Base-by-base conservation (phyloP, 257 asterid genomes). In the Plantago elongata region DNA sequence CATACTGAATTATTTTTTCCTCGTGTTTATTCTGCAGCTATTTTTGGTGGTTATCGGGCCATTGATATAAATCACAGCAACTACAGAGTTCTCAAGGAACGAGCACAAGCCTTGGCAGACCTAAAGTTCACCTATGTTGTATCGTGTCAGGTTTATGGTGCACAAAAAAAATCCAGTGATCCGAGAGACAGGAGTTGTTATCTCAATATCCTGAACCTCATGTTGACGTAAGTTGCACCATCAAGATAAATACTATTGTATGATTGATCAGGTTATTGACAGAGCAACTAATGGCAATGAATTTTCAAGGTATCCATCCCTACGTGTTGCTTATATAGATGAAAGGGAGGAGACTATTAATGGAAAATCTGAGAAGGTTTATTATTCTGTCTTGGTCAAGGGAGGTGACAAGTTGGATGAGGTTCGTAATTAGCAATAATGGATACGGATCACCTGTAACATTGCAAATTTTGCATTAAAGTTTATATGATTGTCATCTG, bases 311-410 rank as follows among this genome's bases (percentile, higher is more conserved):
- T 82, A 93, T 82, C 89, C 99, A 69, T 85, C 97, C 59, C 80
- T 93, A 16, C 95, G 99, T 17, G 88, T 93, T 76, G 99, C 99
- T 75, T 93, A 89, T 69, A 93, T 93, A 74, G 99, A 93, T 70
- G 96, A 83, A 78, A 79, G 87, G 62, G 99, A 93, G 72, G 96
- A 83, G 65, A 71, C 84, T 9, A 30, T 79, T 65, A 50, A 64
- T 7, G 89, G 79, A 46, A 87, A 74, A 30, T 60, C 83, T 11
- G 81, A 75, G 75, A 93, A 85, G 84, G 65, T 76, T 63, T 89
- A 89, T 69, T 93, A 93, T 74, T 93, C 99, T 22, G 99, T 93
- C 59, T 83, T 93, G 75, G 97, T 93, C 69, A 93, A 93, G 77
- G 99, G 99, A 67, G 97, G 96, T 27, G 91, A 83, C 29, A 85